phyloP scores from a whole-genome alignment of 805 yeast genomes.

The Barnettozyma salicaria region DNA sequence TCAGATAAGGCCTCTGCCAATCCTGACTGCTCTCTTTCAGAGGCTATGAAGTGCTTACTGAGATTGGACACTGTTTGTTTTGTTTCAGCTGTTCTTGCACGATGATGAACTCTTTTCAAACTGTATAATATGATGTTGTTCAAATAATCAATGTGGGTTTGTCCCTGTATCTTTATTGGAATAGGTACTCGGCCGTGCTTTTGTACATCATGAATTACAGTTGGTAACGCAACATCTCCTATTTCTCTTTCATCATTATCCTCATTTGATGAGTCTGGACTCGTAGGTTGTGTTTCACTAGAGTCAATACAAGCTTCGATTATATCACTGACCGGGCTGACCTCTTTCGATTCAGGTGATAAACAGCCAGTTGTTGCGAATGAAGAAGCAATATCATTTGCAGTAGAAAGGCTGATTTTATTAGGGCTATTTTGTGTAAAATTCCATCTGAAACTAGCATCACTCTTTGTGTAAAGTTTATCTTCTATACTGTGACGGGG shows the following conservation, averaged over 20 bases:
- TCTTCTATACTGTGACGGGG: slow-evolving; percentile 36
- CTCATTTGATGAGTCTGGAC: slow-evolving; percentile 9
- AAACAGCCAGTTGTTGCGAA: slow-evolving; percentile 1
- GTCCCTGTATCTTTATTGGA: neutral
- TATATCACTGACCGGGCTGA: slow-evolving; percentile 16
- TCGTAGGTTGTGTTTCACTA: slow-evolving; percentile 20
- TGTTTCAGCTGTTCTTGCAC: slow-evolving; percentile 50
- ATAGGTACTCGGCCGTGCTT: neutral
- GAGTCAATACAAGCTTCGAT: slow-evolving; percentile 10
- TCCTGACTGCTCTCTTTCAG: slow-evolving; percentile 55
- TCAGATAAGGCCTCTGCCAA: slow-evolving; percentile 60
- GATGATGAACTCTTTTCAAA: slow-evolving; percentile 39
- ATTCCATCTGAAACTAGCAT: slow-evolving; percentile 24
- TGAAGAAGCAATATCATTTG: slow-evolving; percentile 4
- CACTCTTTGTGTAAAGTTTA: slow-evolving; percentile 24
- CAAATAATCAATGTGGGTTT: slow-evolving; percentile 34
- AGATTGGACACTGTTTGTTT: slow-evolving; percentile 40
- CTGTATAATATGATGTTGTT: slow-evolving; percentile 40
- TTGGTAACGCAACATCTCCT: neutral
- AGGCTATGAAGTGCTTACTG: slow-evolving; percentile 33
- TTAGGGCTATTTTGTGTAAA: slow-evolving; percentile 12
- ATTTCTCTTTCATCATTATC: neutral
- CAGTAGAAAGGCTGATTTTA: neutral
- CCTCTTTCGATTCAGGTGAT: slow-evolving; percentile 13
- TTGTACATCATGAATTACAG: slow-evolving; percentile 5